These are phyloP conservation scores for Phyllachora maydis DNA, from an alignment of 2,329 filamentous ascomycete species.

Conservation along the genomic window DNA sequence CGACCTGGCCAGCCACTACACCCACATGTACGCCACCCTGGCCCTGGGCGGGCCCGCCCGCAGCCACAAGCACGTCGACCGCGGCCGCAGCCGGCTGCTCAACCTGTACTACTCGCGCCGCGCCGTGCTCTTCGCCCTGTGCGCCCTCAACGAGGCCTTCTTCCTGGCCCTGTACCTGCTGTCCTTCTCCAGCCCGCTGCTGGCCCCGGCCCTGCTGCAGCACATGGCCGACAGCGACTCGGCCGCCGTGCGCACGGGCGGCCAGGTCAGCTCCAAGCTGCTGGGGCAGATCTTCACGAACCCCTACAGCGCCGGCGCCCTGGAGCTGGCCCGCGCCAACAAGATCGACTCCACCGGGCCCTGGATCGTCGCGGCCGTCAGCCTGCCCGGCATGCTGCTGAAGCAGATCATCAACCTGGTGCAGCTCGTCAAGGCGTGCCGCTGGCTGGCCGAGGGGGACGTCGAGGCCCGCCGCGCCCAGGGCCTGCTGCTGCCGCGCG, in stretches of 20 bases:
- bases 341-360: constrained; percentile 46
- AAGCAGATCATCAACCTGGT: constrained; percentile 93
- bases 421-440: constrained; percentile 82
- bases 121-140: constrained; percentile 64
- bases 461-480: constrained; percentile 35
- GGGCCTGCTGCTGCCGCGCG: constrained; percentile 34
- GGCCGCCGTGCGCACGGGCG: constrained; percentile 44
- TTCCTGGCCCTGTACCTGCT: constrained; percentile 48
- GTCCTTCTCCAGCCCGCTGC: no score
- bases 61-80: constrained; percentile 60
- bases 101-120: constrained; percentile 59
- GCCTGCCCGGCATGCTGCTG: constrained; percentile 49
- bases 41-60: constrained; percentile 63
- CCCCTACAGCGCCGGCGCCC: constrained; percentile 57
- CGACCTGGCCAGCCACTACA: constrained; percentile 91
- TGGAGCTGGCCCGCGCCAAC: constrained; percentile 57
- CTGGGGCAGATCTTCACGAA: constrained; percentile 61
- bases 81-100: no score
- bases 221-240: constrained; percentile 48
- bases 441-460: constrained; percentile 87
- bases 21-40: constrained; percentile 96
- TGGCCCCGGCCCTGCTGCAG: constrained; percentile 44
- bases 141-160: constrained; percentile 55
- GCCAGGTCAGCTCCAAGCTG: constrained; percentile 63
- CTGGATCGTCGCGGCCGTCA: constrained; percentile 46